Evolutionary conservation across 352 stramenopile species (phyloP).

Genomic region (Blastocystis sp.): DNA sequence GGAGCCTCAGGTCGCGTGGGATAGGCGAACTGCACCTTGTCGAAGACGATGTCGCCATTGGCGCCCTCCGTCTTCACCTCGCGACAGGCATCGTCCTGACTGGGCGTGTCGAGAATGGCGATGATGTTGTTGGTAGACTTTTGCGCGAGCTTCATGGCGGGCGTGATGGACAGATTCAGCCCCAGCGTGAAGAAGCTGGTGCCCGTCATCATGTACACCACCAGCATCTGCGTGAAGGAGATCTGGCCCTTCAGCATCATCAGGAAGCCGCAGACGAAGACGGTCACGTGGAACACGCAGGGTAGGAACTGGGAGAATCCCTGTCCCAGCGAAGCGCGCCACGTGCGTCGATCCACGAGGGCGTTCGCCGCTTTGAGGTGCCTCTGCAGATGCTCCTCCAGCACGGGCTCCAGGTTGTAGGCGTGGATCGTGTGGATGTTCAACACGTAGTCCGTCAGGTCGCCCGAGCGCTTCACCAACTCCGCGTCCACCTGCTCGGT

Average conservation of each 20-base stretch:
- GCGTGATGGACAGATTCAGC: slow-evolving; percentile 22
- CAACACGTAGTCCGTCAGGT: not conserved
- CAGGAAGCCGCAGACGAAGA: not conserved
- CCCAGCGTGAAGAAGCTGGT: not conserved
- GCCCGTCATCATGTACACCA: slow-evolving; percentile 23
- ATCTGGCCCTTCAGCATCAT: slow-evolving; percentile 4
- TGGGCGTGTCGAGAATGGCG: not conserved
- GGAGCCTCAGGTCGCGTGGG: slow-evolving; percentile 77
- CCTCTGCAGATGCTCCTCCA: not conserved
- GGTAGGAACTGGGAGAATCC: slow-evolving; percentile 11
- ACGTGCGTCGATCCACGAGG: not conserved
- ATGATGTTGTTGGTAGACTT: slow-evolving; percentile 13
- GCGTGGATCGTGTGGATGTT: slow-evolving; percentile 19
- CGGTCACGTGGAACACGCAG: slow-evolving; percentile 4
- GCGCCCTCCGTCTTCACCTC: slow-evolving; percentile 23
- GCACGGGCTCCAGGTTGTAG: not conserved
- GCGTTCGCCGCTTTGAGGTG: not conserved
- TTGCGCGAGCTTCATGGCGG: not conserved
- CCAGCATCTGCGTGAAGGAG: slow-evolving; percentile 1
- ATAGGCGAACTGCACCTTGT: slow-evolving; percentile 86
- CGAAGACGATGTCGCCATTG: slow-evolving; percentile 76
- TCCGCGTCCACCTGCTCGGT: not conserved
- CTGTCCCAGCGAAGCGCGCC: not conserved
- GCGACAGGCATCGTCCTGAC: slow-evolving; percentile 8
- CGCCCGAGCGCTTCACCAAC: not conserved